Evolutionary conservation across 2,329 filamentous ascomycete genomes (phyloP).

Genomic region (Pseudogymnoascus sp.): DNA sequence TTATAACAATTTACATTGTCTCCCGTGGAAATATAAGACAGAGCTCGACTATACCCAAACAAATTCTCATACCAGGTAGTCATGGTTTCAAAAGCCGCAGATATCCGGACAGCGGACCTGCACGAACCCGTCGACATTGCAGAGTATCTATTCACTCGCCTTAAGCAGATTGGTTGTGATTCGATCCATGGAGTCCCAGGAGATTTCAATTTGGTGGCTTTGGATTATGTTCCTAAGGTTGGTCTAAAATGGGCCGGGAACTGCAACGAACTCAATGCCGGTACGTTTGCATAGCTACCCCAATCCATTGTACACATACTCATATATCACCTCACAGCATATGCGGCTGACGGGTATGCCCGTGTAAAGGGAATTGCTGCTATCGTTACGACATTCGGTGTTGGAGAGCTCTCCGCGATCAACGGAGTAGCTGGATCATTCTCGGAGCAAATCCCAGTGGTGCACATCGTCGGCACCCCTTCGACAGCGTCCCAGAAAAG

Average conservation of each 20-base stretch:
- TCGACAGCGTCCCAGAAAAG: slow-evolving; percentile 39
- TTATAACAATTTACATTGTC: background rate
- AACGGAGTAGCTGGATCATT: slow-evolving; percentile 68
- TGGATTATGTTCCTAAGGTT: slow-evolving; percentile 55
- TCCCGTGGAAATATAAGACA: background rate
- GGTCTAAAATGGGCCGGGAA: slow-evolving; percentile 59
- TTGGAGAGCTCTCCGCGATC: slow-evolving; percentile 65
- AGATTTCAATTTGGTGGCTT: slow-evolving; percentile 62
- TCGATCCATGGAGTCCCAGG: slow-evolving; percentile 63
- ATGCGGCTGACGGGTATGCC: slow-evolving; percentile 74
- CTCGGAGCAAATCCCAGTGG: slow-evolving; percentile 62
- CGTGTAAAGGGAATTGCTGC: slow-evolving; percentile 63
- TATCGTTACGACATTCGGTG: slow-evolving; percentile 67
- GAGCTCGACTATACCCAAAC: background rate
- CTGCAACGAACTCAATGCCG: slow-evolving; percentile 66
- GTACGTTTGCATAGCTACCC: slow-evolving; percentile 32
- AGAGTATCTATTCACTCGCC: slow-evolving; percentile 59
- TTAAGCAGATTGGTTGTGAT: slow-evolving; percentile 55
- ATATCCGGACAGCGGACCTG: slow-evolving; percentile 35
- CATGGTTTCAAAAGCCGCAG: slow-evolving; percentile 26
- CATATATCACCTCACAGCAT: slow-evolving; percentile 38
- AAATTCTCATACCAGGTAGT: background rate
- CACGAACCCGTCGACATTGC: slow-evolving; percentile 47
- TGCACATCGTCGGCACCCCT: slow-evolving; percentile 53
- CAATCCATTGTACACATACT: background rate